These are phyloP conservation scores for Lonicera japonica DNA, from an alignment of 129 eudicot species.

Conservation along the genomic window DNA sequence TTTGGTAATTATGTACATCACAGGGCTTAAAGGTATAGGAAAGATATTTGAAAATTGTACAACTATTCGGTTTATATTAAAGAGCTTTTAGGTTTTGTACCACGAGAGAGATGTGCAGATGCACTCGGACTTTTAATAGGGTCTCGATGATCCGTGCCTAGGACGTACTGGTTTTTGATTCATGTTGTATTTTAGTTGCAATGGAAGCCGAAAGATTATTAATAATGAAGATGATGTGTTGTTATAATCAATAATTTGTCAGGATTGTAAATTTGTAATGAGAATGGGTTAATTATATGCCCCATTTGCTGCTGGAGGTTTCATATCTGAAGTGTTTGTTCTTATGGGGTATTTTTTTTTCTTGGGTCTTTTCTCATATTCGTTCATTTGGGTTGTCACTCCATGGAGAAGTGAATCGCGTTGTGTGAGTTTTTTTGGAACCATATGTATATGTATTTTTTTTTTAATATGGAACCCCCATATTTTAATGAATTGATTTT, in stretches of 20 bases:
- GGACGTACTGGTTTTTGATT: conserved; percentile 65
- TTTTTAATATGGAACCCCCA: too few relatives aligned
- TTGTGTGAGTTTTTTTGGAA: too few relatives aligned
- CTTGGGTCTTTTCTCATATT: background rate
- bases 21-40: too few relatives aligned
- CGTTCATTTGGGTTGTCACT: too few relatives aligned
- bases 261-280: too few relatives aligned
- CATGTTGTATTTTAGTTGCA: too few relatives aligned
- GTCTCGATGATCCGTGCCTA: conserved; percentile 41
- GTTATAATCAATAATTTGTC: conserved; percentile 21
- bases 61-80: conserved; percentile 43
- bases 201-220: conserved; percentile 62
- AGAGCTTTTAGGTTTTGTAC: conserved; percentile 42
- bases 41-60: too few relatives aligned
- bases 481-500: too few relatives aligned
- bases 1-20: conserved; percentile 59
- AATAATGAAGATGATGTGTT: conserved; percentile 16
- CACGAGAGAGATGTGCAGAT: too few relatives aligned
- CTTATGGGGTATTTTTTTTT: background rate
- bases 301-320: conserved; percentile 42
- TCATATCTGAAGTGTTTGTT: background rate
- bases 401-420: too few relatives aligned
- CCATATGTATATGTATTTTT: too few relatives aligned
- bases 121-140: conserved; percentile 66
- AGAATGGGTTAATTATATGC: too few relatives aligned